Evolutionary conservation across 805 yeast genomes (phyloP), one percentile per base, ranked within the genome.

Genomic region (Zygotorulaspora danielsina): DNA sequence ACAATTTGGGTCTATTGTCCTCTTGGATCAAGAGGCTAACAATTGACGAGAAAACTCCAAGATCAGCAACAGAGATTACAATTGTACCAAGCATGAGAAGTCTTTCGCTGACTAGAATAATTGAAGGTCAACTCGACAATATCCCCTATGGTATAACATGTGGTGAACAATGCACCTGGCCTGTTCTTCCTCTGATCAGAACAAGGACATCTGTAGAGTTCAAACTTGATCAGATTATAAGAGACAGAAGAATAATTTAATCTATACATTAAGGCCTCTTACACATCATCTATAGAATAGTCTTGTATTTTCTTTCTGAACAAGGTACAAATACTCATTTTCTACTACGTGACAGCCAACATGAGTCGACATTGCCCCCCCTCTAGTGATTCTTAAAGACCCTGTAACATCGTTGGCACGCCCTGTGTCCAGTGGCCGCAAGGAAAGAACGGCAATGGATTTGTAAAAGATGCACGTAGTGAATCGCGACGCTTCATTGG

Each of bases 121-220:
- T 87, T 53, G 95, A 87, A 55, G 81, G 84, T 3, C 81, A 81
- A 51, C 73, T 81, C 55, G 82, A 78, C 42, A 88, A 86, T 58
- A 81, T 88, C 16, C 83, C 87, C 4, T 86, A 87, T 56, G 90
- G 97, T 95, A 78, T 88, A 10, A 67, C 75, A 37, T 86, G 89
- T 21, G 98, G 98, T 4, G 97, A 90, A 60, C 70, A 83, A 47
- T 83, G 95, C 31, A 87, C 88, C 1, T 93, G 97, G 97, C 95
- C 96, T 1, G 75, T 86, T 36, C 70, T 86, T 45, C 86, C 96
- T 0, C 67, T 88, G 25, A 69, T 93, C 20, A 81, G 88, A 78
- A 83, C 95, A 1, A 69, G 98, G 33, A 85, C 96, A 53, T 79
- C 89, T 1, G 83, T 90, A 38, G 98, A 90, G 67, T 86, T 83